Base-by-base conservation (phyloP, 495 filamentous ascomycete species). In the Lepidopterella palustris region DNA sequence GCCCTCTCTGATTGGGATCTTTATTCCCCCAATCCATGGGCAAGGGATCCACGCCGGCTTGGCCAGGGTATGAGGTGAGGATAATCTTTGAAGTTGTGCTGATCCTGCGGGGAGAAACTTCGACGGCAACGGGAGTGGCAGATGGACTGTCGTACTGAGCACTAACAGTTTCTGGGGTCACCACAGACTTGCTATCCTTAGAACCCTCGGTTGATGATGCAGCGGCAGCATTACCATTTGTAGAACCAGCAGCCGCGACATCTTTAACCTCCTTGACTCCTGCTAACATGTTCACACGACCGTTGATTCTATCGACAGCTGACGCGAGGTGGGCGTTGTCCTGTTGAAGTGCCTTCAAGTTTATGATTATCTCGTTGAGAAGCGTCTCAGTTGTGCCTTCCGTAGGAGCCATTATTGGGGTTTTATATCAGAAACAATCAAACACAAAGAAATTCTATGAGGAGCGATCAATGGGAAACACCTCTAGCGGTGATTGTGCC, bases 1-100 rank as follows among this genome's bases (percentile, higher is more conserved):
- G 93, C 3, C 93, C 93, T 64, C 93, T 80, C 64, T 81, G 70
- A 60, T 78, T 71, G 8, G 88, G 83, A 70, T 96, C 89, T 39
- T 81, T 71, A 52, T 87, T 79, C 31, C 93, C 93, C 93, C 93
- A 98, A 64, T 88, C 77, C 79, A 97, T 84, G 31, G 85, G 82
- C 27, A 97, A 72, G 39, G 93, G 92, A 53, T 96, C 88, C 71
- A 98, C 92, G 52, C 92, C 93, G 60, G 87, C 86, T 77, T 97
- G 93, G 58, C 87, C 88, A 32, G 93, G 93, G 74, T 98, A 97
- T 6, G 92, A 95, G 27, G 90, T 96, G 64, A 87, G 79, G 60
- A 88, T 85, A 58, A 89, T 88, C 61, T 84, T 83, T 24, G 81
- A 84, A 48, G 79, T 82, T 39, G 77, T 80, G 52, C 68, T 72